Percentiles rank a stretch among this genome's conserved stretches.
phyloP scores from a whole-genome alignment of 2,329 filamentous ascomycete species.

The Cercospora zeina region DNA sequence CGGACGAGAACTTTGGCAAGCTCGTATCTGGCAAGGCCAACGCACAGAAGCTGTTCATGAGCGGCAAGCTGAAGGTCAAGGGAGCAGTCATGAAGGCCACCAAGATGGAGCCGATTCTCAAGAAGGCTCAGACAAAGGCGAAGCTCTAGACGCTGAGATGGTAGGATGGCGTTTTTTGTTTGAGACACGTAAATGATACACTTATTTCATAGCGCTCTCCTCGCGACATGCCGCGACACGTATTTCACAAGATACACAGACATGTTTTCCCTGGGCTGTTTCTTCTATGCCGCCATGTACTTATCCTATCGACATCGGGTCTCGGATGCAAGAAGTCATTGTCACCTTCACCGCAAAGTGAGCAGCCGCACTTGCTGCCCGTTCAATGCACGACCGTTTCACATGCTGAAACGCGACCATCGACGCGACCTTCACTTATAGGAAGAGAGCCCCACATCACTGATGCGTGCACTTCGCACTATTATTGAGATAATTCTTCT shows the following conservation, averaged over 20 bases:
- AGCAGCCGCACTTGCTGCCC: slow-evolving; percentile 5
- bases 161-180: slow-evolving; percentile 16
- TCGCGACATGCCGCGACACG: slow-evolving; percentile 9
- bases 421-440: not conserved
- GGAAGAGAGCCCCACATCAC: not conserved
- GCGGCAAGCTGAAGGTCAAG: slow-evolving; percentile 97
- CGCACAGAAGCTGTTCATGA: slow-evolving; percentile 94
- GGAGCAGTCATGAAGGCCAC: slow-evolving; percentile 98
- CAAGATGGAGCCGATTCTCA: slow-evolving; percentile 89
- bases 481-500: not conserved
- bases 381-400: not conserved
- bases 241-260: slow-evolving; percentile 6
- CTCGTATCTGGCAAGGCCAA: slow-evolving; percentile 86
- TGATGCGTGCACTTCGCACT: not conserved
- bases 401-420: slow-evolving; percentile 11
- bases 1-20: slow-evolving; percentile 81
- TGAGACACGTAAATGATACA: slow-evolving; percentile 8
- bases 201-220: slow-evolving; percentile 3
- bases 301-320: not conserved
- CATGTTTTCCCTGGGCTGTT: slow-evolving; percentile 7
- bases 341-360: not conserved
- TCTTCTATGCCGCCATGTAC: not conserved
- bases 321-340: not conserved
- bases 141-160: slow-evolving; percentile 64
- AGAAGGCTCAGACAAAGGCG: slow-evolving; percentile 80